Conservation (phyloP, 495 filamentous ascomycete genomes). For the Talaromyces proteolyticus region DNA sequence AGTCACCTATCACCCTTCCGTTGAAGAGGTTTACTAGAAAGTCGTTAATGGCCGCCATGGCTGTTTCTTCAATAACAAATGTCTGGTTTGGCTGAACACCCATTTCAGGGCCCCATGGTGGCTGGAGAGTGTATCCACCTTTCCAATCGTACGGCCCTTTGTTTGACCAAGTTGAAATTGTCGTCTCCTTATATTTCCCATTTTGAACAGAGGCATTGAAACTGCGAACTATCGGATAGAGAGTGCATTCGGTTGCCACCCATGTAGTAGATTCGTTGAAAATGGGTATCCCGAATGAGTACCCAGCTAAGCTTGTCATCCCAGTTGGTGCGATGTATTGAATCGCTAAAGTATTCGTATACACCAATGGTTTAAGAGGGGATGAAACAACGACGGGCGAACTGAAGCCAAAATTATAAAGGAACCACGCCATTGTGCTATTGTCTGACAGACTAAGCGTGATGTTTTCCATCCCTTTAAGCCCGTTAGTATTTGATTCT, state of each 20-base stretch:
- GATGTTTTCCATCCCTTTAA: constrained; percentile 1
- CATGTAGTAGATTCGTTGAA: not conserved
- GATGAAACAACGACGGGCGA: no score
- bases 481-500: not conserved
- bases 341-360: not conserved
- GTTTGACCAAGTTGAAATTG: constrained; percentile 5
- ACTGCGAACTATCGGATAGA: constrained; percentile 10
- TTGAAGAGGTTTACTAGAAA: not conserved
- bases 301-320: not conserved
- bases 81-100: not conserved
- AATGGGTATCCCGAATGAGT: no score
- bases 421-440: not conserved
- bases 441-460: not conserved
- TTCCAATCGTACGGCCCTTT: not conserved
- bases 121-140: not conserved
- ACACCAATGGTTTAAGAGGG: not conserved
- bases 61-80: not conserved
- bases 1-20: not conserved
- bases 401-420: not conserved
- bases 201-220: constrained; percentile 5
- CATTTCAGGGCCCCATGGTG: not conserved
- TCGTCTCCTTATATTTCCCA: constrained; percentile 5
- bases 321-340: not conserved
- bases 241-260: constrained; percentile 10
- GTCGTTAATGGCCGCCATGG: not conserved